Conservation (phyloP, 2,329 filamentous ascomycete species). For the Aspergillus viridinutans region DNA sequence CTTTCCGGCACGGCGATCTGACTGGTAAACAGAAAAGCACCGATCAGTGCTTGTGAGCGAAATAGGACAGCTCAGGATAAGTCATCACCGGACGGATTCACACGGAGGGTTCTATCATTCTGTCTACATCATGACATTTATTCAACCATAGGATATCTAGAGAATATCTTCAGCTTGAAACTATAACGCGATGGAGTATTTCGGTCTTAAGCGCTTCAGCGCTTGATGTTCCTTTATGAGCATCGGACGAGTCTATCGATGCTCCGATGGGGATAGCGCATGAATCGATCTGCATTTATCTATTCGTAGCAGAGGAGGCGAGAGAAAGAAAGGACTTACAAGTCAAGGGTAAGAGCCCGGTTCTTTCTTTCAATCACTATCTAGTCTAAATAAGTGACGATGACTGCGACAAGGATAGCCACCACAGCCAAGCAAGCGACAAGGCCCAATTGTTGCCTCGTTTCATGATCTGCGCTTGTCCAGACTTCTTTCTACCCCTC, state of each 20-base stretch:
- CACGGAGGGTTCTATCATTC: not conserved
- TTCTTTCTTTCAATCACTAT: not conserved
- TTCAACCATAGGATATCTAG: not conserved
- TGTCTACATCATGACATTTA: not conserved
- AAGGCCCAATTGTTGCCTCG: constrained; percentile 20
- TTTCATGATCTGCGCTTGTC: constrained; percentile 27
- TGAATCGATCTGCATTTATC: not conserved
- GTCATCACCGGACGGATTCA: not conserved
- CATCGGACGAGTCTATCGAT: not conserved
- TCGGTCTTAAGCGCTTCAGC: not conserved
- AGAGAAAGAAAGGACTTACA: not conserved
- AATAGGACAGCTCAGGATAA: not conserved
- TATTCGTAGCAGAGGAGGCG: not conserved
- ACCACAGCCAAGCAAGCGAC: constrained; percentile 12
- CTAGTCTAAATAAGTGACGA: not conserved
- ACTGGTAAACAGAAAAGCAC: constrained; percentile 7
- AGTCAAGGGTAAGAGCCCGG: not conserved
- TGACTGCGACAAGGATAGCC: not conserved
- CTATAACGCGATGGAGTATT: not conserved
- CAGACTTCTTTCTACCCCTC: constrained; percentile 24
- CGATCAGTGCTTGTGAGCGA: not conserved
- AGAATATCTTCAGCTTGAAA: not conserved
- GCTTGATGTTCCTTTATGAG: not conserved
- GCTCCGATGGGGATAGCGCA: not conserved
- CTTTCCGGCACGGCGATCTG: constrained; percentile 6